A percentile compares a stretch with the other conserved stretches of the same genome.
phyloP scores from a whole-genome alignment of 1,139 yeast species.

The Entelexis sorbosivorans region DNA sequence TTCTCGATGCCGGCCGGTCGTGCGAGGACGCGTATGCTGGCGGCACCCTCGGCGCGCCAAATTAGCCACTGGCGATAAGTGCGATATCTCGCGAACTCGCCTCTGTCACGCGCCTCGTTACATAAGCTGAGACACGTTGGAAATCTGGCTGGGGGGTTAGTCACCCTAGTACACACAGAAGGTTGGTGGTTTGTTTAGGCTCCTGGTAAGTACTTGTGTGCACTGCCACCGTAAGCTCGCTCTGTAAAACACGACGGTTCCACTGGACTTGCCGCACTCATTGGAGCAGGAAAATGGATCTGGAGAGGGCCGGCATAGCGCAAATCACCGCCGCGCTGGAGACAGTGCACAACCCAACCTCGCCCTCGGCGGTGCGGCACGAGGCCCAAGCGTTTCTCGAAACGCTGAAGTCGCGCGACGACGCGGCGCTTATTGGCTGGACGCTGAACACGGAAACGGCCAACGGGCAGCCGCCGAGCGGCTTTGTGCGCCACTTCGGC shows the following conservation, averaged over 20 bases:
- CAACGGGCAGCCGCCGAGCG: slow-evolving; percentile 27
- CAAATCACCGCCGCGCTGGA: slow-evolving; percentile 70
- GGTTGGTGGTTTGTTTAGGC: slow-evolving; percentile 4
- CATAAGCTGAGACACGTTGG: not conserved
- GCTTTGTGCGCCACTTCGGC: slow-evolving; percentile 82
- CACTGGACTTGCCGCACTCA: not conserved
- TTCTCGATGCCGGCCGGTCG: no score
- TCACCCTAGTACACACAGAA: slow-evolving; percentile 1
- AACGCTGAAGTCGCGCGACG: slow-evolving; percentile 60
- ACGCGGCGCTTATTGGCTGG: slow-evolving; percentile 89
- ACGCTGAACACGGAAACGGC: slow-evolving; percentile 40
- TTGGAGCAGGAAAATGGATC: slow-evolving; percentile 1
- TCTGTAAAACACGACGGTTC: not conserved
- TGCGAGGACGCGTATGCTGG: no score
- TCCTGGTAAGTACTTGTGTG: not conserved
- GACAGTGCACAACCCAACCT: slow-evolving; percentile 61
- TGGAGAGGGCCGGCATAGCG: slow-evolving; percentile 23
- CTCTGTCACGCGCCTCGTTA: not conserved
- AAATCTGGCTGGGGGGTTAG: not conserved
- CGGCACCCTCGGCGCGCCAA: no score
- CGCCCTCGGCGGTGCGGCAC: slow-evolving; percentile 42
- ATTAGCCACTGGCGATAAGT: no score
- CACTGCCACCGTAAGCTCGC: not conserved
- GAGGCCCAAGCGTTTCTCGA: slow-evolving; percentile 49
- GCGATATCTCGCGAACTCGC: no score